phyloP scores from a whole-genome alignment of 75 land plant species.

The Pinus tabuliformis region DNA sequence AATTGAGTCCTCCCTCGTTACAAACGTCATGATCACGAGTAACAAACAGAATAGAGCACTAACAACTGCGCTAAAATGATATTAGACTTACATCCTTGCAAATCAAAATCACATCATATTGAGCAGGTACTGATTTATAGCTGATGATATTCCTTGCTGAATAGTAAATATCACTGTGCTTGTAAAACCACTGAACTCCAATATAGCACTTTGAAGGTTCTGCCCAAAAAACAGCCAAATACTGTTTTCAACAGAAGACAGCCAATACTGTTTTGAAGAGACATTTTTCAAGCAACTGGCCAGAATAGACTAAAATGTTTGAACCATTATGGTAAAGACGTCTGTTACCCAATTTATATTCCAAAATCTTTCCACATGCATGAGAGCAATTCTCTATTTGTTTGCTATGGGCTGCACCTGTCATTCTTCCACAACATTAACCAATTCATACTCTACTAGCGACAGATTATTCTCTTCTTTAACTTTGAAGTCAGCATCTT shows the following conservation, averaged over 20 bases:
- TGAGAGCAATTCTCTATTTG: not conserved
- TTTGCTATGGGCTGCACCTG: not conserved
- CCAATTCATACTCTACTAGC: constrained; percentile 51
- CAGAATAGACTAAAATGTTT: not conserved
- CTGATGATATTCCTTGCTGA: not conserved
- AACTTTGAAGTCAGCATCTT: constrained; percentile 40
- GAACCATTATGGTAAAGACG: not conserved
- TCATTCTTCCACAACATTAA: constrained; percentile 24
- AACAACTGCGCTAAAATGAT: too few species aligned
- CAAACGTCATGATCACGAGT: too few species aligned
- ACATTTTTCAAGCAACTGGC: not conserved
- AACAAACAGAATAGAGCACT: too few species aligned
- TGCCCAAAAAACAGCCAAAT: not conserved
- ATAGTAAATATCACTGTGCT: not conserved
- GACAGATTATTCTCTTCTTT: constrained; percentile 61
- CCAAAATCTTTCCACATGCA: not conserved
- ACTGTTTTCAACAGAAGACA: not conserved
- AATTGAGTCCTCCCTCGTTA: too few species aligned
- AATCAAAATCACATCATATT: too few species aligned
- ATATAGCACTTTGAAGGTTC: not conserved
- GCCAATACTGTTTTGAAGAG: too few species aligned
- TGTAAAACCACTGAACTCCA: not conserved
- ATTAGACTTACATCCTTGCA: too few species aligned
- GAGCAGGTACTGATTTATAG: not conserved
- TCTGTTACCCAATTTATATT: constrained; percentile 3